Conservation (phyloP, 2,329 filamentous ascomycete genomes). For the Fusarium xyrophilum region DNA sequence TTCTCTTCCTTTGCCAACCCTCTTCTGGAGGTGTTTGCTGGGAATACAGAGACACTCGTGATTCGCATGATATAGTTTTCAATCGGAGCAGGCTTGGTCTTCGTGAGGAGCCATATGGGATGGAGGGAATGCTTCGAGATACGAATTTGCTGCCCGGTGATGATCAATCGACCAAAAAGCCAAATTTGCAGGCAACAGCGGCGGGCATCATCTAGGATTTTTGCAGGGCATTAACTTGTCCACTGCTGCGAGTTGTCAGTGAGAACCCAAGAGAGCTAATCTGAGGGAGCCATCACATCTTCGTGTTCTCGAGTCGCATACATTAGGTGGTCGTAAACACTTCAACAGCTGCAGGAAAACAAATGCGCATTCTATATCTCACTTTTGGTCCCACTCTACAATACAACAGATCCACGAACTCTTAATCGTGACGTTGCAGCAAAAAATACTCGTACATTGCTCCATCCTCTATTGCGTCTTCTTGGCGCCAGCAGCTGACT, state of each 20-base stretch:
- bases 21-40: neutral
- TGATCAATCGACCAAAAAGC: conserved; percentile 63
- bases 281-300: conserved; percentile 53
- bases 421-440: conserved; percentile 8
- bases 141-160: conserved; percentile 51
- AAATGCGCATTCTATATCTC: conserved; percentile 36
- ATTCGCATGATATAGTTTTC: conserved; percentile 58
- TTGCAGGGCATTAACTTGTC: conserved; percentile 8
- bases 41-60: conserved; percentile 35
- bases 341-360: conserved; percentile 8
- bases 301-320: conserved; percentile 19
- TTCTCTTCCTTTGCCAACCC: conserved; percentile 7
- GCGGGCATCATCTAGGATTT: conserved; percentile 19
- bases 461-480: conserved; percentile 54
- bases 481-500: conserved; percentile 48
- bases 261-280: conserved; percentile 65
- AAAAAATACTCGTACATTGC: conserved; percentile 24
- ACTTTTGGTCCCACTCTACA: conserved; percentile 36
- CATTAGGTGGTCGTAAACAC: neutral
- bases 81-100: conserved; percentile 57
- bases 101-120: neutral
- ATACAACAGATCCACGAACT: conserved; percentile 17
- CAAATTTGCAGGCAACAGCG: conserved; percentile 63
- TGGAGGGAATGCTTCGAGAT: conserved; percentile 9
- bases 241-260: conserved; percentile 53